These are phyloP conservation scores for Avena atlantica DNA, from an alignment of 176 grass and related monocot genomes.

Conservation along the genomic window DNA sequence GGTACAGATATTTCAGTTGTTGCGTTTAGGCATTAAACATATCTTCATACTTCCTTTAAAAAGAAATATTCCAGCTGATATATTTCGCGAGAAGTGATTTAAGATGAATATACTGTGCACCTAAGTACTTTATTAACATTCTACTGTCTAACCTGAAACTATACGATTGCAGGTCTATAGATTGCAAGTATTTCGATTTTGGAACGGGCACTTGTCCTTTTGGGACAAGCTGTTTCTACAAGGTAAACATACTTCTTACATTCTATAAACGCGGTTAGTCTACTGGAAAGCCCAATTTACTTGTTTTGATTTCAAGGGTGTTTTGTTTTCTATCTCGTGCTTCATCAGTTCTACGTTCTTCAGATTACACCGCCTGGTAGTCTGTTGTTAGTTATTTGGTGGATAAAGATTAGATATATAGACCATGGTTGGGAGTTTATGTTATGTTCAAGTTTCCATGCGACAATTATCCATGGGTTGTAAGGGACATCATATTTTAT, in stretches of 20 bases:
- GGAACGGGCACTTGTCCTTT: conserved; percentile 89
- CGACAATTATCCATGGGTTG: not conserved
- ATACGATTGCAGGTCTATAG: conserved; percentile 78
- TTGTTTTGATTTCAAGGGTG: not conserved
- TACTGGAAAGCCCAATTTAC: not conserved
- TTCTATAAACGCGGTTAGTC: conserved; percentile 7
- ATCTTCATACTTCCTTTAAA: not conserved
- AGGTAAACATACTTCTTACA: conserved; percentile 48
- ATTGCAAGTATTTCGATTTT: conserved; percentile 99
- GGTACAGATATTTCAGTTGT: not conserved
- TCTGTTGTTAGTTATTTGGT: conserved; percentile 20
- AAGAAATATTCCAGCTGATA: not conserved
- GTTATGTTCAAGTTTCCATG: conserved; percentile 12
- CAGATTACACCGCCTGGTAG: not conserved
- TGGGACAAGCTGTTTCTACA: conserved; percentile 87
- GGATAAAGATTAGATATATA: conserved; percentile 7
- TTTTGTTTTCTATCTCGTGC: not conserved
- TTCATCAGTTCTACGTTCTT: not conserved
- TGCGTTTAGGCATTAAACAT: not conserved
- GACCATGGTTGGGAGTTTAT: not conserved
- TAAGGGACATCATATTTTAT: not conserved
- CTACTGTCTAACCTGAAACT: conserved; percentile 38
- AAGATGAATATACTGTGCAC: not conserved
- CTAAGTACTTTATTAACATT: conserved; percentile 19
- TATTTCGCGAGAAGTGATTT: conserved; percentile 33